Conservation (phyloP, 805 yeast species). For the Cyberlindnera galapagoensis region DNA sequence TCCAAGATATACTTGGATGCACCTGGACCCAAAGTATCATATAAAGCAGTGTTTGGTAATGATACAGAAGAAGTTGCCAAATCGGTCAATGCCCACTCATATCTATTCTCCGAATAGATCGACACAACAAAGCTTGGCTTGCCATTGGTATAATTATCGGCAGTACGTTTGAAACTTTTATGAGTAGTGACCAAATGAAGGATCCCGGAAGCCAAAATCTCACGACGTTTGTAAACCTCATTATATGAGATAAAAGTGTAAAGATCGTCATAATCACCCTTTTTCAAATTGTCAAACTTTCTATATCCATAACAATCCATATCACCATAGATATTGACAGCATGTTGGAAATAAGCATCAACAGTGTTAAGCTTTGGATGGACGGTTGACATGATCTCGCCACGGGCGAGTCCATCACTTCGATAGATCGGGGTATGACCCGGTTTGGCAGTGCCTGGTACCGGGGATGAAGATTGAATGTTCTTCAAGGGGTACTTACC, state of each 20-base stretch:
- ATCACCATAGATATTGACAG: slow-evolving; percentile 19
- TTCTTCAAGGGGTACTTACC: background rate
- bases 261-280: slow-evolving; percentile 30
- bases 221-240: slow-evolving; percentile 34
- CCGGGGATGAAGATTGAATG: slow-evolving; percentile 3
- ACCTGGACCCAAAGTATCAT: slow-evolving; percentile 50
- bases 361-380: slow-evolving; percentile 8
- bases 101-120: slow-evolving; percentile 47
- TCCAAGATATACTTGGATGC: slow-evolving; percentile 57
- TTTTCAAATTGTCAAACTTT: slow-evolving; percentile 20
- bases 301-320: slow-evolving; percentile 33
- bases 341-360: slow-evolving; percentile 13
- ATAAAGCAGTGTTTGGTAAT: slow-evolving; percentile 42
- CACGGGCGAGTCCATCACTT: slow-evolving; percentile 2
- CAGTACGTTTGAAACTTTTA: slow-evolving; percentile 31
- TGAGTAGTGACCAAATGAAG: slow-evolving; percentile 23
- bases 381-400: background rate
- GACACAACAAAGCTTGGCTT: slow-evolving; percentile 28
- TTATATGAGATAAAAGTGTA: slow-evolving; percentile 37
- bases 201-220: slow-evolving; percentile 48
- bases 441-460: slow-evolving; percentile 3
- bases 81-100: slow-evolving; percentile 69
- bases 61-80: slow-evolving; percentile 34
- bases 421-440: slow-evolving; percentile 9
- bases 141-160: slow-evolving; percentile 6